A percentile compares a stretch with the other conserved stretches of the same genome.
Evolutionary conservation across 768 basidiomycete species (phyloP).

Genomic region (Serpula lacrymans): DNA sequence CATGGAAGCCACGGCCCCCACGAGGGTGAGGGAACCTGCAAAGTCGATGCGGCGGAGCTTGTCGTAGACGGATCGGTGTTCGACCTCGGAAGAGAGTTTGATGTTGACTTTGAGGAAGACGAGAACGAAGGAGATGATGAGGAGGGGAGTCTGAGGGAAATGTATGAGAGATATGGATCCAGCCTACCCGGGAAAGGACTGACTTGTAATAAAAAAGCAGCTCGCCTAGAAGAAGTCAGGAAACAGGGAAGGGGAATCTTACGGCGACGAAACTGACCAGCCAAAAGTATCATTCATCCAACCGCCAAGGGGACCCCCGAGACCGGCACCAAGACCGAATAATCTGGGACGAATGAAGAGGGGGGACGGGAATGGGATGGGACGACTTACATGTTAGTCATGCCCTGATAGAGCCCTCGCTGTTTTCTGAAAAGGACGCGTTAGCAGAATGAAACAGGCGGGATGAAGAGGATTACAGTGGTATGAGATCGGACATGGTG

Average conservation of each 20-base stretch:
- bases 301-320: slow-evolving; percentile 79
- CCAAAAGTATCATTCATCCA: slow-evolving; percentile 85
- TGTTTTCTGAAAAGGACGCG: slow-evolving; percentile 54
- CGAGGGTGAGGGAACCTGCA: slow-evolving; percentile 79
- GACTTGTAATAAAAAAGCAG: slow-evolving; percentile 85
- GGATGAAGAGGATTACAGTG: slow-evolving; percentile 53
- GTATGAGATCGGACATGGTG: slow-evolving; percentile 84
- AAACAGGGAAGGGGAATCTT: background rate
- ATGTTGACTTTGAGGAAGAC: slow-evolving; percentile 80
- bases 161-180: slow-evolving; percentile 4
- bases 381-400: slow-evolving; percentile 74
- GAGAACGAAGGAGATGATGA: slow-evolving; percentile 66
- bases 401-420: slow-evolving; percentile 87
- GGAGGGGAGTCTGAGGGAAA: slow-evolving; percentile 61
- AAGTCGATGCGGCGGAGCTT: slow-evolving; percentile 83
- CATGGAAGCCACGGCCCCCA: slow-evolving; percentile 62
- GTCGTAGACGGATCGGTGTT: slow-evolving; percentile 52
- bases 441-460: slow-evolving; percentile 4
- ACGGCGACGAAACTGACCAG: slow-evolving; percentile 51
- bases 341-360: slow-evolving; percentile 43
- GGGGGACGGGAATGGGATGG: slow-evolving; percentile 1
- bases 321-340: slow-evolving; percentile 78
- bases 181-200: slow-evolving; percentile 12
- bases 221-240: slow-evolving; percentile 52
- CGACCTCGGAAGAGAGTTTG: slow-evolving; percentile 61